Evolutionary conservation across 371 early-diverging fungal genomes (phyloP).

Genomic region (Rhizopus arrhizus): DNA sequence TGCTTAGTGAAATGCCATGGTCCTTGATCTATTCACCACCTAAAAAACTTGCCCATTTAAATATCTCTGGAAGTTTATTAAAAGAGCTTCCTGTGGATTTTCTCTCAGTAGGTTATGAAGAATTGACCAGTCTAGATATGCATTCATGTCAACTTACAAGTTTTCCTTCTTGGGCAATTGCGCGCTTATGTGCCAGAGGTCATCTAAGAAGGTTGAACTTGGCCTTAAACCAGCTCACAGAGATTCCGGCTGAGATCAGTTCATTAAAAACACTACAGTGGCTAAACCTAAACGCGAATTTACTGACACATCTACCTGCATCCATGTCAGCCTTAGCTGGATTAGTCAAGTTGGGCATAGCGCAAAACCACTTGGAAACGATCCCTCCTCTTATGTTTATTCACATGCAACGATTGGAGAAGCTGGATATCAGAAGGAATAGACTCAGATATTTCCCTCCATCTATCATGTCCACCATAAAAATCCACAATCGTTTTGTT

Average conservation of each 20-base stretch:
- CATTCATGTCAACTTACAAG: constrained; percentile 59
- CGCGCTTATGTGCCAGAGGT: constrained; percentile 35
- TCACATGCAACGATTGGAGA: constrained; percentile 43
- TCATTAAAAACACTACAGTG: constrained; percentile 58
- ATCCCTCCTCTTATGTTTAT: constrained; percentile 55
- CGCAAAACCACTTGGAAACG: constrained; percentile 59
- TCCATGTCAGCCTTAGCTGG: constrained; percentile 54
- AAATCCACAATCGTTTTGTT: constrained; percentile 23
- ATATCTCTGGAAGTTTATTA: constrained; percentile 62
- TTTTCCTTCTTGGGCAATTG: constrained; percentile 30
- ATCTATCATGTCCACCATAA: constrained; percentile 35
- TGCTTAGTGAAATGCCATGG: constrained; percentile 48
- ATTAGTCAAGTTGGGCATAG: constrained; percentile 72
- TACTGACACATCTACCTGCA: constrained; percentile 53
- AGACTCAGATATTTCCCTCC: constrained; percentile 51
- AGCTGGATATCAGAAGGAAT: constrained; percentile 60
- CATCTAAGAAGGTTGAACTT: constrained; percentile 61
- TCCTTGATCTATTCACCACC: constrained; percentile 49
- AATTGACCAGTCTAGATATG: constrained; percentile 63
- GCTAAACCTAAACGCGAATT: constrained; percentile 77
- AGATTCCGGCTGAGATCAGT: constrained; percentile 61
- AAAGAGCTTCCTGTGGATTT: constrained; percentile 42
- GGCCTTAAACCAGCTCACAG: constrained; percentile 61
- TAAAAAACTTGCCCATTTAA: constrained; percentile 51
- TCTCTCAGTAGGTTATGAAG: constrained; percentile 49